These are phyloP conservation scores for Evernia prunastri DNA, from an alignment of 495 filamentous ascomycete species.

Conservation along the genomic window DNA sequence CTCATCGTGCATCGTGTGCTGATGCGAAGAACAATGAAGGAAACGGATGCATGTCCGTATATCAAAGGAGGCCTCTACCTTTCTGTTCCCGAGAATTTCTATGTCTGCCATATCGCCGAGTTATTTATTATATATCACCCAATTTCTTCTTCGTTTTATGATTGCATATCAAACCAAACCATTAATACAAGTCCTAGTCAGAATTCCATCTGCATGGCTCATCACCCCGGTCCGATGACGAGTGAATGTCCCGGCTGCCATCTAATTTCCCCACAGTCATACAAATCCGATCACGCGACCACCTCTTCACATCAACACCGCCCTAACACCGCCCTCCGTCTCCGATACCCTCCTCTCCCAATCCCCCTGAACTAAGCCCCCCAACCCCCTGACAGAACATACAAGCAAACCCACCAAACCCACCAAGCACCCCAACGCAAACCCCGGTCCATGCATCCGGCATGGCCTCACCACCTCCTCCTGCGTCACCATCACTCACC, in stretches of 20 bases:
- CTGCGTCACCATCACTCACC: constrained; percentile 6
- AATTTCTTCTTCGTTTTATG: not conserved
- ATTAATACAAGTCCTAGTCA: not conserved
- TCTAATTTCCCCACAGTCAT: not conserved
- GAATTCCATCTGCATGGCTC: not conserved
- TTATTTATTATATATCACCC: not conserved
- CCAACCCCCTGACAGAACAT: no score
- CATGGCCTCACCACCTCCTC: constrained; percentile 11
- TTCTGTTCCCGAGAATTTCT: not conserved
- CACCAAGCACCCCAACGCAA: not conserved
- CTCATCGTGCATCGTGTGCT: not conserved
- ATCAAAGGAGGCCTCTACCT: not conserved
- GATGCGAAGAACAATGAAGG: not conserved
- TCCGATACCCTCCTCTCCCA: not conserved
- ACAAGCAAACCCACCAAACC: not conserved
- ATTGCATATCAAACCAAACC: not conserved
- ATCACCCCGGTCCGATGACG: not conserved
- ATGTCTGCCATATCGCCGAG: not conserved
- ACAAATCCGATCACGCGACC: constrained; percentile 8
- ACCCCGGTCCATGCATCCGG: constrained; percentile 11
- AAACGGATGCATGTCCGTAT: not conserved
- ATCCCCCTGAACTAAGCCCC: no score
- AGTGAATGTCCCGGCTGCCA: not conserved
- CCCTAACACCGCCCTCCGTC: not conserved
- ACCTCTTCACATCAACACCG: not conserved